Evolutionary conservation across 2,329 filamentous ascomycete genomes (phyloP).

Genomic region (Penicillium sp.): DNA sequence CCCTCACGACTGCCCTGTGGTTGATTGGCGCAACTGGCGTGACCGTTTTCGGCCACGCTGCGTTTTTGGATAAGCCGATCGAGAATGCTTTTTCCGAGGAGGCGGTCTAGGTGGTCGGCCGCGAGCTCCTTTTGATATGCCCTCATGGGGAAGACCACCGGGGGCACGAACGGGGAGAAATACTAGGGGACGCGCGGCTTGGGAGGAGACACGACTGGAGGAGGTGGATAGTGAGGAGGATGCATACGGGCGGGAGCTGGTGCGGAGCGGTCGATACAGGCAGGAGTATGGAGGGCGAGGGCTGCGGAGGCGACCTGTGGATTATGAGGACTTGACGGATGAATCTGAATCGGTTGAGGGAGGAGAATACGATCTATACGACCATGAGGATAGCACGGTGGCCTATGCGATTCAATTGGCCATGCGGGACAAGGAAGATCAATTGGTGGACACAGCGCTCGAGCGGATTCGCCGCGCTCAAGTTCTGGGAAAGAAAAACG

Average conservation of each 20-base stretch:
- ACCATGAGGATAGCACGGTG: constrained; percentile 50
- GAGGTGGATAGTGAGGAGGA: constrained; percentile 45
- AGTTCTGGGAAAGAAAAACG: constrained; percentile 71
- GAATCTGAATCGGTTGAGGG: constrained; percentile 48
- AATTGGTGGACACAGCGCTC: constrained; percentile 73
- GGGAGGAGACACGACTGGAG: constrained; percentile 48
- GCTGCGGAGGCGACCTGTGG: constrained; percentile 36
- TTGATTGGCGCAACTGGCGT: constrained; percentile 93
- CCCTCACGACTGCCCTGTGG: constrained; percentile 85
- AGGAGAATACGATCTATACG: constrained; percentile 53
- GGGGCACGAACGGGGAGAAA: constrained; percentile 71
- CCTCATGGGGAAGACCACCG: constrained; percentile 99
- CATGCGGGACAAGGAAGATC: constrained; percentile 68
- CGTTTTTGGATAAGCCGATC: constrained; percentile 97
- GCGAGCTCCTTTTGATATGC: constrained; percentile 91
- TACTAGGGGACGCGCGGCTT: constrained; percentile 56
- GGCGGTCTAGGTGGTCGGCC: constrained; percentile 99
- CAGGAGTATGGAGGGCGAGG: constrained; percentile 36
- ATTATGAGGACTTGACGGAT: constrained; percentile 51
- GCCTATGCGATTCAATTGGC: constrained; percentile 54
- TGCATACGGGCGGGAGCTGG: constrained; percentile 33
- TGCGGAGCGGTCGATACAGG: constrained; percentile 31
- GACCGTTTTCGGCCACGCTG: constrained; percentile 89
- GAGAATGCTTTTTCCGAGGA: constrained; percentile 99
- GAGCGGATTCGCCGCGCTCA: constrained; percentile 77